Evolutionary conservation across 129 eudicot species (phyloP), one percentile per base, ranked within the genome.

Genomic region (Centaurea solstitialis): DNA sequence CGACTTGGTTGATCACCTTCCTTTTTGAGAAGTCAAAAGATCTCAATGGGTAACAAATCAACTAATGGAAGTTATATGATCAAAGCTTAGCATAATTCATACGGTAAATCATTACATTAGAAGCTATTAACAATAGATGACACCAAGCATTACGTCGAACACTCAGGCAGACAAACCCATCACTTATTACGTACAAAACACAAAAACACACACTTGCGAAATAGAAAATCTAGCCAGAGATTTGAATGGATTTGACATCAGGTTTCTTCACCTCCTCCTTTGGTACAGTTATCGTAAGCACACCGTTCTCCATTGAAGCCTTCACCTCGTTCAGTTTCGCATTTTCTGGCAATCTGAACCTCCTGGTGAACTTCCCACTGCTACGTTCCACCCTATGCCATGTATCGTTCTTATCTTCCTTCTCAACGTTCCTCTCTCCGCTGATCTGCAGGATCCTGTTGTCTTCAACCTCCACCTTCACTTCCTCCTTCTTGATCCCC

Each of bases 351-450:
- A 70, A 17, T 28, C 79, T 22, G 13, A 61, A 47, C 74, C 87
- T 79, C 78, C 87, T 84, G 40, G 70, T 39, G 69, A 84, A 84
- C 38, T 80, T 68, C 10, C 87, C 84, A 23, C 84, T 64, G 21
- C 85, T 84, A 24, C 87, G 74, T 35, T 84, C 87, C n/a, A 84
- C 81, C 18, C 87, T 21, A 47, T 84, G 87, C 87, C 87, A 84
- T 3, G 30, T 79, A 40, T 84, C 84, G 4, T 74, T 84, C 84
- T 84, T 84, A 62, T 84, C 84, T 71, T 84, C 87, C 38, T 84
- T 75, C 74, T 84, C 87, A 64, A 70, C 83, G 13, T 10, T 84
- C 45, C 84, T 79, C 87, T 84, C 87, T 0, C 87, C 87, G 75
- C 87, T 84, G 35, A 84, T 84, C 74, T 79, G 81, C 64, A 84